Base-by-base conservation (phyloP, 345 rosid genomes). In the Moringa oleifera region DNA sequence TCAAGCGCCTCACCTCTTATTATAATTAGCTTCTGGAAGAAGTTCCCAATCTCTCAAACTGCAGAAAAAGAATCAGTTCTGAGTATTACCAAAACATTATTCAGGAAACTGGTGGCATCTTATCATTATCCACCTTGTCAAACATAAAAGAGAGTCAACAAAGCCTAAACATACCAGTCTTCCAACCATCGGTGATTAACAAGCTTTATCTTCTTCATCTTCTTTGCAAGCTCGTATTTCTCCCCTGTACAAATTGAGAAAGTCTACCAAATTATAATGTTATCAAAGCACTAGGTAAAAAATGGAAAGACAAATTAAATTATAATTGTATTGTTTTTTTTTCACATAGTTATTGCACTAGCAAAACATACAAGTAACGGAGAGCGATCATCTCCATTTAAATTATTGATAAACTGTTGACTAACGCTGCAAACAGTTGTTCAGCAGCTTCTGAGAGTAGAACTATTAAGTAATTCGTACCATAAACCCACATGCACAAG, bases 181-280 rank as follows among this genome's bases (percentile, higher is more conserved):
- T 85, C 97, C 79, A 95, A 78, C 99, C 99, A 95, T 1, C 72
- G 84, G 63, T 91, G 99, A 55, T 91, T 91, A 37, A 91, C 85
- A 63, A 95, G 81, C 72, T 87, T 95, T 72, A 91, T 89, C 73
- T 17, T 85, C 78, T 77, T 80, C 57, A 85, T 70, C 75, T 76
- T 88, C 78, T 78, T 79, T 57, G 99, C 99, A 64, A 95, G 83
- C 72, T 88, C 95, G 64, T 88, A 95, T 82, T 95, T 95, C 72
- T 95, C 97, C 65, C 97, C 99, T 93, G 70, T 31, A 59, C 62
- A 69, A 52, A 68, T 64, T 57, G 51, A 65, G 52, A 53, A 57
- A 23, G 51, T 20, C 25, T 49, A 41, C 62, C 4, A 53, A 53
- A 21, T 22, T 52, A 18, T 52, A 13, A 20, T 31, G 56, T 52